Base-by-base conservation (phyloP, 1,139 yeast genomes). In the Suhomyces bolitotheri region DNA sequence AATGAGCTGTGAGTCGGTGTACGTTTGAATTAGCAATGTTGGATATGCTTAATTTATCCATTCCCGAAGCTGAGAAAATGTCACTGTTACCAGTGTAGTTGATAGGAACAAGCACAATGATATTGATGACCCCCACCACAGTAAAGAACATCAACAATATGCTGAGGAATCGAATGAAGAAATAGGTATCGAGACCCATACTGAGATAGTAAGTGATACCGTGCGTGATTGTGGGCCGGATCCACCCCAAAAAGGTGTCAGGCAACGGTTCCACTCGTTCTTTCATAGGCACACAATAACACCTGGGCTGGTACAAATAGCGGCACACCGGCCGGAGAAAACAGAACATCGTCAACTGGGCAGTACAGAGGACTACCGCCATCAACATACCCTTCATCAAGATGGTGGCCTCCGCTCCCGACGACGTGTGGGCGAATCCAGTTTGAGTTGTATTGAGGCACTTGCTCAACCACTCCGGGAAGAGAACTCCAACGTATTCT, bases 121-220 rank as follows among this genome's bases (percentile, higher is more conserved):
- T 60, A 40, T 77, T 78, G 16, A 79, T 37, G 1, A 69, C 34
- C 0, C 85, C 79, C 16, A 80, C 56, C 0, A 71, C 62, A 1
- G 62, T 39, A 46, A 81, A 81, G 39, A 78, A 68, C 2, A 73
- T 45, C 22, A 73, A 51, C 15, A 81, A 46, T 2, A 78, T 60
- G 34, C 66, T 62, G 26, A 82, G 53, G 45, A 68, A 82, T 36
- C 89, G 54, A 3, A 82, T 47, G 44, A 82, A 78, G 46, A 79
- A 76, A 49, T 79, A 82, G 0, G 84, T 74, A 54, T 83, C 90
- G n/a, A 82, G 52, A 0, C 89, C 89, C 47, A 67, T 54, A 3
- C 64, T 51, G 26, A 69, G 49, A 48, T 74, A 80, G 27, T 66
- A 60, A 13, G 66, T 64, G 12, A 73, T 63, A 8, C 70, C 65